Conservation (phyloP, 805 yeast species). For the Myxozyma geophila region DNA sequence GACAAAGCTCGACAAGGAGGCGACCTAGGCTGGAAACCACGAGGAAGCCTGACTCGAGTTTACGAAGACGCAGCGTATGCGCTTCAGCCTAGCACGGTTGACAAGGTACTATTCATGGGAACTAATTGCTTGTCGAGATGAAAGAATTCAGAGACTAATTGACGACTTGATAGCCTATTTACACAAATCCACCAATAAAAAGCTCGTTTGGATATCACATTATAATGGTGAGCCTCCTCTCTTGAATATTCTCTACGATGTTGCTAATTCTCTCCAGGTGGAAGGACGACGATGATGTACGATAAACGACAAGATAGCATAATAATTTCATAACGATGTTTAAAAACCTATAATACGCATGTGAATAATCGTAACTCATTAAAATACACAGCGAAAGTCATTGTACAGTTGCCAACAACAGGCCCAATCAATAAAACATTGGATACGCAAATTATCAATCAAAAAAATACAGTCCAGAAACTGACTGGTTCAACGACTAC, state of each 20-base stretch:
- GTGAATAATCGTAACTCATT: too few species aligned
- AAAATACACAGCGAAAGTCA: too few species aligned
- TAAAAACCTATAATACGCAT: too few species aligned
- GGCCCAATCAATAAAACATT: too few species aligned
- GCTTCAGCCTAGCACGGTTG: conserved; percentile 32
- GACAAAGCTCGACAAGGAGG: conserved; percentile 38
- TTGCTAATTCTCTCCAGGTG: conserved; percentile 8
- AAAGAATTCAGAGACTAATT: background rate
- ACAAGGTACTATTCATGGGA: conserved; percentile 14
- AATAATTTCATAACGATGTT: background rate
- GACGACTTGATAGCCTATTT: conserved; percentile 22
- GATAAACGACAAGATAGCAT: background rate
- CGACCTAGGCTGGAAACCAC: conserved; percentile 37
- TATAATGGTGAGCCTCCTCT: conserved; percentile 25
- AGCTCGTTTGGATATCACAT: conserved; percentile 36
- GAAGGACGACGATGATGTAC: conserved; percentile 18
- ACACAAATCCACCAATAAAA: conserved; percentile 32
- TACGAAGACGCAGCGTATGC: conserved; percentile 38
- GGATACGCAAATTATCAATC: too few species aligned
- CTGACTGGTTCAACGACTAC: too few species aligned
- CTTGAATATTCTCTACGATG: background rate
- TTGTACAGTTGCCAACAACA: too few species aligned
- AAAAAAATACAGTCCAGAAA: too few species aligned
- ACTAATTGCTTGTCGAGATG: too few species aligned
- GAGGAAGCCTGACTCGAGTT: conserved; percentile 34